phyloP scores from a whole-genome alignment of 1,284 basidiomycete genomes.

The Ceratobasidium sp. region DNA sequence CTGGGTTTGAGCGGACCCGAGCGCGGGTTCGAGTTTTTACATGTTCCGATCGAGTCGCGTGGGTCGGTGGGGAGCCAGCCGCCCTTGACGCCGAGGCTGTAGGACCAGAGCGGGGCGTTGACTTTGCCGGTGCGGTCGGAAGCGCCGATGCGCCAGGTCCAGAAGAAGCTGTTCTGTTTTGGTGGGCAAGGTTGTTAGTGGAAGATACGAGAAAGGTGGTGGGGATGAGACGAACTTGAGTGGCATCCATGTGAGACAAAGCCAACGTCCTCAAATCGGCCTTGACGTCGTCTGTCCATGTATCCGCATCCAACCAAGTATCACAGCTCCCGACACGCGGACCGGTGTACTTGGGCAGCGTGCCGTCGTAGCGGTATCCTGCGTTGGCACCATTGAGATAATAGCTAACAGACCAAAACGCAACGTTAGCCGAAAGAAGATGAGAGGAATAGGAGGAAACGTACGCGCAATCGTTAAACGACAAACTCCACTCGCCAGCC shows the following conservation, averaged over 20 bases:
- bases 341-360: constrained; percentile 53
- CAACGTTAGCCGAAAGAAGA: constrained; percentile 49
- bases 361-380: constrained; percentile 60
- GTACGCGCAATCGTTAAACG: constrained; percentile 83
- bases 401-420: not conserved
- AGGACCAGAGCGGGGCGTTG: constrained; percentile 89
- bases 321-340: constrained; percentile 60
- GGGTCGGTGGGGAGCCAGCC: constrained; percentile 94
- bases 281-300: constrained; percentile 73
- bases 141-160: constrained; percentile 91
- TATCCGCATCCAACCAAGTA: constrained; percentile 77
- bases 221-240: constrained; percentile 54
- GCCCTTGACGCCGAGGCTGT: constrained; percentile 82
- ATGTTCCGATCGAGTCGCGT: constrained; percentile 75
- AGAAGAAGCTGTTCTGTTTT: constrained; percentile 89
- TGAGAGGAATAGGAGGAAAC: constrained; percentile 14
- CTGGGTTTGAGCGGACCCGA: constrained; percentile 67
- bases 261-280: constrained; percentile 74
- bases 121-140: constrained; percentile 65
- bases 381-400: constrained; percentile 69
- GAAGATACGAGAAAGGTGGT: no score
- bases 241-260: constrained; percentile 68
- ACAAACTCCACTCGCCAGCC: constrained; percentile 86
- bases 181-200: not conserved
- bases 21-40: constrained; percentile 64